These are phyloP conservation scores for Barnettozyma sp. DNA, from an alignment of 805 yeast genomes.

Conservation along the genomic window DNA sequence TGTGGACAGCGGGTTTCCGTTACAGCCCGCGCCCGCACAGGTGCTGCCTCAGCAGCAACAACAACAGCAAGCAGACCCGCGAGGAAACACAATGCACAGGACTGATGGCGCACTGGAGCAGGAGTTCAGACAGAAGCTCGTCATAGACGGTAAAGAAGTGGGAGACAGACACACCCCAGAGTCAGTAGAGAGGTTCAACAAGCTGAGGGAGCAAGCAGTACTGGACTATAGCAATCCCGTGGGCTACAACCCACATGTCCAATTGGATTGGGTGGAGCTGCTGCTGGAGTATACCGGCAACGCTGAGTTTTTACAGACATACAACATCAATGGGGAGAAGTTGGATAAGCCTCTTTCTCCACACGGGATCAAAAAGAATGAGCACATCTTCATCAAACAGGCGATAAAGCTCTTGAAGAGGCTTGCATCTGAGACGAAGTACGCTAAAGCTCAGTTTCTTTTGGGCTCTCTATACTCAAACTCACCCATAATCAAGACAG, in stretches of 20 bases:
- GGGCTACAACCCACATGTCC: conserved; percentile 43
- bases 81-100: not conserved
- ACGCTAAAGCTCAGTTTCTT: conserved; percentile 51
- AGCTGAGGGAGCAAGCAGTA: conserved; percentile 28
- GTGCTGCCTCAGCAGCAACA: conserved; percentile 2
- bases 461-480: conserved; percentile 58
- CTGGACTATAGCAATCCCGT: conserved; percentile 26
- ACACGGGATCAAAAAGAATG: conserved; percentile 43
- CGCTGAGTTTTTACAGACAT: conserved; percentile 34
- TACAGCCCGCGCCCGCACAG: conserved; percentile 13
- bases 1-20: conserved; percentile 6
- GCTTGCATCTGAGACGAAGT: conserved; percentile 41
- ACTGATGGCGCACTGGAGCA: not conserved
- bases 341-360: conserved; percentile 32
- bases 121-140: too few relatives aligned
- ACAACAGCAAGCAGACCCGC: conserved; percentile 13
- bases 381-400: conserved; percentile 47
- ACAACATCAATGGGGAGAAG: conserved; percentile 42
- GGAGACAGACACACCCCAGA: too few relatives aligned
- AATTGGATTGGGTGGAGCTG: conserved; percentile 55
- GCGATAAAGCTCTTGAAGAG: conserved; percentile 55
- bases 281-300: conserved; percentile 42
- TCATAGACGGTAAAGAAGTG: too few relatives aligned
- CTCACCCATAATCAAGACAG: conserved; percentile 37
- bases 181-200: conserved; percentile 26